Percentiles rank a stretch among this genome's conserved stretches.
phyloP scores from a whole-genome alignment of 257 asterid genomes.

The Solanum arcanum region DNA sequence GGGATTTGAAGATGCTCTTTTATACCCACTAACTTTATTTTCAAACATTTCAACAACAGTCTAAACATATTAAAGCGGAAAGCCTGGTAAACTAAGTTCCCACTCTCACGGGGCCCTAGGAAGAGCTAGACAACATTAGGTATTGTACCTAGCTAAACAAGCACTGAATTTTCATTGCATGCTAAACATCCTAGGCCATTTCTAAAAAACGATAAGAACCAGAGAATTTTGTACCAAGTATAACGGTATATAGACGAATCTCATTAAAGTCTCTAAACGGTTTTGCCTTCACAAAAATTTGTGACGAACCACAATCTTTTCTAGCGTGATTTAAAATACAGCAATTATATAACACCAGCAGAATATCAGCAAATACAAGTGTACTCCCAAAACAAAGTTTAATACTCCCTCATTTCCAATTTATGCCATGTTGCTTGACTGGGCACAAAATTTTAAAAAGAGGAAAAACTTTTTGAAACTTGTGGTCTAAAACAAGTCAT shows the following conservation, averaged over 20 bases:
- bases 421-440: neutral
- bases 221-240: neutral
- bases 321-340: neutral
- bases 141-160: neutral
- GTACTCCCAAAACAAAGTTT: neutral
- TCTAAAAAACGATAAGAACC: neutral
- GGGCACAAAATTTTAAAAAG: neutral
- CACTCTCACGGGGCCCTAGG: neutral
- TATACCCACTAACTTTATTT: neutral
- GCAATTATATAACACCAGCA: neutral
- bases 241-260: neutral
- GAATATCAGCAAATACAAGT: neutral
- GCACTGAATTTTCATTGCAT: neutral
- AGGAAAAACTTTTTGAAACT: neutral
- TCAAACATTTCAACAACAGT: neutral
- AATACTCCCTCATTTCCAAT: neutral
- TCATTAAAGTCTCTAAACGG: neutral
- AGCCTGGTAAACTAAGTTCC: neutral
- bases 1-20: neutral
- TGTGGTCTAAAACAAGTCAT: neutral
- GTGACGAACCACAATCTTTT: neutral
- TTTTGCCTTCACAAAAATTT: neutral
- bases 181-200: neutral
- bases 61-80: neutral
- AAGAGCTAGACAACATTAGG: neutral